Percentiles rank a stretch among this genome's conserved stretches.
These are phyloP conservation scores for Cyberlindnera euphorbiiphila DNA, from an alignment of 805 yeast genomes.

Conservation along the genomic window DNA sequence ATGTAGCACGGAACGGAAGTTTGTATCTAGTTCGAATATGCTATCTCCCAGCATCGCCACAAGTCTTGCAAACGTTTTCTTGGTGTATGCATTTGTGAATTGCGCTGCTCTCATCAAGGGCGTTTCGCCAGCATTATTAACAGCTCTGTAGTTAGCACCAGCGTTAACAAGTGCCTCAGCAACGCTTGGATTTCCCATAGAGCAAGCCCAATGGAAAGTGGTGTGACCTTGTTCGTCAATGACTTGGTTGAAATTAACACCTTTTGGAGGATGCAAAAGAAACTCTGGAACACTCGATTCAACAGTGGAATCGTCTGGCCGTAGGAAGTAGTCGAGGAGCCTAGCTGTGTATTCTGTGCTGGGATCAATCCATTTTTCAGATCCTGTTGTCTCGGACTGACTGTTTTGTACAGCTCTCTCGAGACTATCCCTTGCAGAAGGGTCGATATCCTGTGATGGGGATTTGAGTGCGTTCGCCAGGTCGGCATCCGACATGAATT, in stretches of 20 bases:
- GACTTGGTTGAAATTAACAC: conserved; percentile 66
- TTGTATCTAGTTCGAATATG: conserved; percentile 70
- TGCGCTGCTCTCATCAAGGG: conserved; percentile 81
- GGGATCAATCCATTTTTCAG: conserved; percentile 29
- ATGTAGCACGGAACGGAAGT: conserved; percentile 77
- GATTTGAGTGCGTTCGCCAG: conserved; percentile 40
- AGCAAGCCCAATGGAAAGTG: conserved; percentile 95
- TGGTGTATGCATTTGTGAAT: conserved; percentile 83
- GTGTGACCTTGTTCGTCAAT: conserved; percentile 95
- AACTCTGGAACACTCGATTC: conserved; percentile 54
- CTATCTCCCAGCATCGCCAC: conserved; percentile 74
- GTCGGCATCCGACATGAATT: conserved; percentile 51
- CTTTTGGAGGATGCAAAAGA: conserved; percentile 57
- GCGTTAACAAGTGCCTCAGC: conserved; percentile 69
- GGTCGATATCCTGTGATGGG: conserved; percentile 21
- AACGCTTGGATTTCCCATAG: conserved; percentile 82
- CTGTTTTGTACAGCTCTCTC: conserved; percentile 20
- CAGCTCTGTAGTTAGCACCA: conserved; percentile 64
- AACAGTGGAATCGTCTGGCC: conserved; percentile 49
- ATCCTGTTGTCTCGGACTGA: conserved; percentile 15
- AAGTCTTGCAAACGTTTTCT: conserved; percentile 74
- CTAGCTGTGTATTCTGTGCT: conserved; percentile 42
- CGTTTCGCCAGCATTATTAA: conserved; percentile 74
- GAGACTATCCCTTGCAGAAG: conserved; percentile 25
- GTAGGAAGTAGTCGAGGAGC: conserved; percentile 50